A percentile compares a stretch with the other conserved stretches of the same genome.
Evolutionary conservation across 1,139 yeast genomes (phyloP).

Genomic region (Debaryomycetaceae sp.): DNA sequence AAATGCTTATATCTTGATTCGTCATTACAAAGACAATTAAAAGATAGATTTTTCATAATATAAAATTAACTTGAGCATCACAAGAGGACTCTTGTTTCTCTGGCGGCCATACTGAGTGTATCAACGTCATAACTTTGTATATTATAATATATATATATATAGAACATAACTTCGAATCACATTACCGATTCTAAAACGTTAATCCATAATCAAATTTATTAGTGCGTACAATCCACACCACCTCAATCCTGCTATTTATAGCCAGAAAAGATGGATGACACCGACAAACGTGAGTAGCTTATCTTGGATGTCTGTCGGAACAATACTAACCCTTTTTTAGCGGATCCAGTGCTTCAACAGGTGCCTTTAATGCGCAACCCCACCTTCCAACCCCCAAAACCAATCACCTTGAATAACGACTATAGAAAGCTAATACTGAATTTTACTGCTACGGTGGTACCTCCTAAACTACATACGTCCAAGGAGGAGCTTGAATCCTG

Average conservation of each 20-base stretch:
- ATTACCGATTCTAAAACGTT: neutral
- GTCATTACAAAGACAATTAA: slow-evolving; percentile 55
- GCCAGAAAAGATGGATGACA: slow-evolving; percentile 13
- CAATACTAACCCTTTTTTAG: slow-evolving; percentile 20
- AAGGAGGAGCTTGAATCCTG: slow-evolving; percentile 27
- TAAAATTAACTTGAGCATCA: neutral
- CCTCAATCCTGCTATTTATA: neutral
- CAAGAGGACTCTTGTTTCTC: neutral
- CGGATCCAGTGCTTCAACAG: slow-evolving; percentile 50
- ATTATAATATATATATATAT: too few relatives aligned
- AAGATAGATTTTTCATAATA: neutral
- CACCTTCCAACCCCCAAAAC: slow-evolving; percentile 52
- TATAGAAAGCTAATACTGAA: slow-evolving; percentile 42
- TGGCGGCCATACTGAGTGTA: neutral
- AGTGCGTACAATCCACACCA: neutral
- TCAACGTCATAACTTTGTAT: neutral
- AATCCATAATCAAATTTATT: too few relatives aligned
- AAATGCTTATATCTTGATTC: slow-evolving; percentile 84
- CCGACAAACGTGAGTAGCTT: slow-evolving; percentile 16
- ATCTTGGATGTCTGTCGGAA: neutral
- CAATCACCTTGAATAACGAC: slow-evolving; percentile 51
- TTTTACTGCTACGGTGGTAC: slow-evolving; percentile 29
- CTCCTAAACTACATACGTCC: slow-evolving; percentile 36
- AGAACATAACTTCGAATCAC: neutral
- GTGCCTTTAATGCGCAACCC: slow-evolving; percentile 61